Evolutionary conservation across 2,329 filamentous ascomycete species (phyloP), one percentile per base, ranked within the genome.

Genomic region (Cordyceps militaris): DNA sequence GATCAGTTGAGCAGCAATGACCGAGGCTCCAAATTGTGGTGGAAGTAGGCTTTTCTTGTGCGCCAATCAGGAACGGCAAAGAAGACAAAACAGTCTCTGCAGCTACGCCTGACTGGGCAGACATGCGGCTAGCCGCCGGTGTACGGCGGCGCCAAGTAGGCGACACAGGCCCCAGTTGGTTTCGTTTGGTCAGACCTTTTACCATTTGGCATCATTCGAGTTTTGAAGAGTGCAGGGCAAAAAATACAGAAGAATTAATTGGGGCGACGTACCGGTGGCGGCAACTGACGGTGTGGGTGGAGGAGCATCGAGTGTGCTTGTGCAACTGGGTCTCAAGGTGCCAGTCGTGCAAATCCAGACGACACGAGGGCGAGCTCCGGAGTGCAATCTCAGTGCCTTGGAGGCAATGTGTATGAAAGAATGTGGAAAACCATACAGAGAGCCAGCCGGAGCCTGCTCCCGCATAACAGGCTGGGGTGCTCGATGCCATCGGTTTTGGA

Each of bases 111-210:
- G 55, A 21, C 46, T 28, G 21, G 19, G 26, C 14, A 26, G 23
- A 19, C 10, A 51, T 43, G 38, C 26, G 21, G 21, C 47, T 44
- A 51, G 21, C 26, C 46, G 46, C 55, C 44, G 14, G 8, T 23
- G 10, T 16, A 56, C 13, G 36, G 46, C 21, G 24, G 53, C n/a
- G 24, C 36, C 24, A 26, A 28, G n/a, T 21, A 61, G 62, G 67
- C 61, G 64, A 60, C 61, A 56, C 43, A 59, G 69, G 69, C 73
- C 80, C 78, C 80, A 75, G 77, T 69, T 69, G 70, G 70, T 67
- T 70, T 70, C 67, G 66, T 70, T 73, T 71, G 71, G 77, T 85
- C 80, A 74, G 81, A 81, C 82, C 82, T 84, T 85, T 85, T 85
- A 84, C 82, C 82, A 82, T 71, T 67, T 61, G 67, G 77, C 80